These are phyloP conservation scores for Cladorrhinum sp. DNA, from an alignment of 2,329 filamentous ascomycete species.

Conservation along the genomic window DNA sequence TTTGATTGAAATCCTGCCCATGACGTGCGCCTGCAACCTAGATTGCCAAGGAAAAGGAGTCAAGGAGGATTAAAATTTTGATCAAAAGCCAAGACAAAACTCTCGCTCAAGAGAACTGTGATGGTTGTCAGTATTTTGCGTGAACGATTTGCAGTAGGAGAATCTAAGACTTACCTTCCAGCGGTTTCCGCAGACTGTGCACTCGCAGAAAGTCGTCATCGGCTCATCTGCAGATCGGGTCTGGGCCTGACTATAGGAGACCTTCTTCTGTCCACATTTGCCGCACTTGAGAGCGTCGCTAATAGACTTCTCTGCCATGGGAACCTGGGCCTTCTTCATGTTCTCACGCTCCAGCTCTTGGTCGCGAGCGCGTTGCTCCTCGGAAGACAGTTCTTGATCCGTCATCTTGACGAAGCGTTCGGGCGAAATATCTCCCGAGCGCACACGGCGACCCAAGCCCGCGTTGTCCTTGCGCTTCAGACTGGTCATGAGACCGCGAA, in stretches of 20 bases:
- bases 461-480: slow-evolving; percentile 89
- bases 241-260: slow-evolving; percentile 94
- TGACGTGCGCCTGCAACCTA: too few species aligned
- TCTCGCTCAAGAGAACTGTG: slow-evolving; percentile 31
- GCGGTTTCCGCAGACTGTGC: slow-evolving; percentile 64
- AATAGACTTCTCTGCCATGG: slow-evolving; percentile 86
- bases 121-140: slow-evolving; percentile 3
- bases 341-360: slow-evolving; percentile 81
- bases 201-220: slow-evolving; percentile 74
- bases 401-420: slow-evolving; percentile 80
- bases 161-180: slow-evolving; percentile 63
- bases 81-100: not conserved
- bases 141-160: not conserved
- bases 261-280: slow-evolving; percentile 89
- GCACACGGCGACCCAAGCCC: slow-evolving; percentile 70
- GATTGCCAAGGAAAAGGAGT: too few species aligned
- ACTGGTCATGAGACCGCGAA: slow-evolving; percentile 90
- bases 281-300: slow-evolving; percentile 83
- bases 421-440: slow-evolving; percentile 68
- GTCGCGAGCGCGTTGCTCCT: slow-evolving; percentile 74
- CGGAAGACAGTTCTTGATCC: slow-evolving; percentile 86
- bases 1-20: too few species aligned
- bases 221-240: slow-evolving; percentile 94
- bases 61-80: too few species aligned
- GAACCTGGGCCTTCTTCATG: slow-evolving; percentile 95